Evolutionary conservation across 768 basidiomycete species (phyloP), one percentile per base, ranked within the genome.

Genomic region (Grammothele lineata): DNA sequence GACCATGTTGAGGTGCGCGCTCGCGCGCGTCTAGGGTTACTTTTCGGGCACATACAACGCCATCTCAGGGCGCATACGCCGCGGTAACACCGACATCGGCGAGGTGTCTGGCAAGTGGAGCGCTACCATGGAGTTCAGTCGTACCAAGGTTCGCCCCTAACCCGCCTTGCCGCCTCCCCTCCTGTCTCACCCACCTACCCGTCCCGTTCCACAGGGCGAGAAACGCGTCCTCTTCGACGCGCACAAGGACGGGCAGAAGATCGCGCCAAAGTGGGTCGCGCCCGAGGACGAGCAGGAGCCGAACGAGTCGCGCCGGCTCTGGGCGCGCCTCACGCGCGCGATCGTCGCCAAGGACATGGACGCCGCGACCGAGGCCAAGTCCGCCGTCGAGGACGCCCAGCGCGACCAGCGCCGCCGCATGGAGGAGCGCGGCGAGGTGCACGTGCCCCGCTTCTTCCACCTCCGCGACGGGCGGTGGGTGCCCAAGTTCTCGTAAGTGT

Each of bases 41-140:
- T 96, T 97, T 68, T 93, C 92, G 1, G 96, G 96, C 19, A 87
- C 88, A 45, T 95, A 98, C 72, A 98, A 99, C 62, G 83, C 85
- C 30, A 78, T 99, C 48, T 66, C 80, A 5, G 96, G 96, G 9
- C 80, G 82, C 55, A 75, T 97, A 56, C 84, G 85, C 53, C 76
- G 72, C 40, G 73, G 76, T 11, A 68, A 71, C 22, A 68, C 67
- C 5, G 87, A 90, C 2, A 70, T 89, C 12, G 96, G 94, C 4
- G 93, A 97, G 61, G 68, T 99, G 30, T 78, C 78, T 12, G 96
- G 96, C 23, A 78, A 85, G 63, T 99, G 96, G 96, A 90, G 83
- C 62, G 81, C 87, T 55, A 62, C 79, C 22, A 94, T 99, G 85
- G 91, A 94, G 51, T 86, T 86, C 64, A 87, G 83, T 69, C 72